Evolutionary conservation across 495 filamentous ascomycete species (phyloP), one percentile per base, ranked within the genome.

Genomic region (Amphirosellinia nigrospora): DNA sequence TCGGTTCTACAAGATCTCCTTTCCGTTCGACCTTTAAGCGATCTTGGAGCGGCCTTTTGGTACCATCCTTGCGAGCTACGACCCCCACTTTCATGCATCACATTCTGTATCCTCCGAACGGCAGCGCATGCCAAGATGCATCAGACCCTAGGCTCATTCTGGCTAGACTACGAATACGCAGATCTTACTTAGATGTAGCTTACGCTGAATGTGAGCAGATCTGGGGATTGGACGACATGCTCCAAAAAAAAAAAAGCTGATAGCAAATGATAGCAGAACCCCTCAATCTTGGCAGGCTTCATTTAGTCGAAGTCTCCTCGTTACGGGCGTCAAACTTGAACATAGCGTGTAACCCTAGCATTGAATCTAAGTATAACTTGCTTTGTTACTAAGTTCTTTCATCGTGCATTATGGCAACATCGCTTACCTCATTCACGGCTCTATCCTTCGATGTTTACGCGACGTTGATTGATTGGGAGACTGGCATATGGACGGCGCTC

Each of bases 51-150:
- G 15, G 13, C 4, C 6, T 21, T 59, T 38, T 19, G 7, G 16
- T 30, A 26, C 38, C 36, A 5, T 36, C 55, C 3, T 11, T n/a
- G n/a, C n/a, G n/a, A 0, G 13, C 46, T 16, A 4, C 21, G 45
- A 59, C 9, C 16, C 34, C 58, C 58, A 36, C 55, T 32, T 36
- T 60, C 26, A 7, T 32, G 61, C 61, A 15, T 48, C 50, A 26
- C 50, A 53, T 53, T 53, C 50, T 53, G 50, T 53, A 53, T 52
- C 50, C 26, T 53, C 50, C 50, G 50, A 23, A 30, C 23, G 23
- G 50, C 50, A 53, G 26, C 50, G 30, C 61, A 48, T 64, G 30
- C 61, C 61, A 16, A 64, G 39, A 41, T 48, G 28, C 43, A 48
- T 46, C 13, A 64, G 13, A 15, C 7, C 15, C 39, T 64, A 64